Evolutionary conservation across 2,329 filamentous ascomycete species (phyloP), one percentile per base, ranked within the genome.

Genomic region (Stromatinia cepivora): DNA sequence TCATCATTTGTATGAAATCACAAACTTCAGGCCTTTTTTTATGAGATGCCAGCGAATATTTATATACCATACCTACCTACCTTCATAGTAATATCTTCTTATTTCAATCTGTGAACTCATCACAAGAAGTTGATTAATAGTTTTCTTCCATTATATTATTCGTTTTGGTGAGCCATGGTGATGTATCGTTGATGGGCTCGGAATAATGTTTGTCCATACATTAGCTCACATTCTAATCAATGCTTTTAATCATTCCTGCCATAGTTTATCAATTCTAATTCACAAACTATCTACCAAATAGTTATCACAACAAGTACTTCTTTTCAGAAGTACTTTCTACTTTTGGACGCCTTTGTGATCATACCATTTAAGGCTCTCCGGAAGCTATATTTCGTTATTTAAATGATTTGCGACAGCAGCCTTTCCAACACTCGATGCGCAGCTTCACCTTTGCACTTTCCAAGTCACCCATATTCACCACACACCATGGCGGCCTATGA

Each of bases 401-500:
- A 63, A 62, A n/a, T 45, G 31, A 48, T 48, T 67, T 61, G 64
- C 42, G 53, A 67, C 53, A 39, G 22, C 39, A 46, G 66, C 61
- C 36, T 39, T 39, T 53, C n/a, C 46, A 28, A 34, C n/a, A 45
- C 48, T 70, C 25, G 54, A 59, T 70, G 63, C 39, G 25, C 63
- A 46, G 36, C 25, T 68, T 68, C 58, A 64, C 48, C 36, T 53
- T 64, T 48, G 48, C 57, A n/a, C 15, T 48, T 54, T 9, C 52
- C 57, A 46, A 59, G 57, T 39, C 48, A 64, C 39, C 65, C 48
- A 50, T 61, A 53, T 45, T 20, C 50, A 58, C 39, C 62, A 42
- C 61, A 57, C 58, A 71, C 20, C n/a, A 77, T 79, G 77, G 75
- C 76, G 28, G 71, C 77, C 8, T 65, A 75, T 61, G 72, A 76